Evolutionary conservation across 805 yeast species (phyloP).

Genomic region (Yarrowia osloensis): DNA sequence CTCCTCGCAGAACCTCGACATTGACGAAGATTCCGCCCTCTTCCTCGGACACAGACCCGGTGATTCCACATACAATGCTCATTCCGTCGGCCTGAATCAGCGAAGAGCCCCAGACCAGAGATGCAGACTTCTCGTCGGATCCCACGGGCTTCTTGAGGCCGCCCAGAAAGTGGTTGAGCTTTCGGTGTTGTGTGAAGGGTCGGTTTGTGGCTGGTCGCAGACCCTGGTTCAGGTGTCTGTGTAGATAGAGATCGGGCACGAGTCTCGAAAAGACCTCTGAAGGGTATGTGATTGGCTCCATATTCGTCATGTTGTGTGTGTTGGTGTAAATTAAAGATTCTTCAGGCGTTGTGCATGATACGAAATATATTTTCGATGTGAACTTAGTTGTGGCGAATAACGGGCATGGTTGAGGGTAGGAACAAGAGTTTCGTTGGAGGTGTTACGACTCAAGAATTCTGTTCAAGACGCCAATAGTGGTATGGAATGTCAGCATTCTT

Average conservation of each 20-base stretch:
- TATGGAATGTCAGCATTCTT: too few relatives aligned
- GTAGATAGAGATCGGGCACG: slow-evolving; percentile 81
- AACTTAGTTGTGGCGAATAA: slow-evolving; percentile 33
- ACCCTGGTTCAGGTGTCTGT: slow-evolving; percentile 74
- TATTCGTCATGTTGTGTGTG: neutral
- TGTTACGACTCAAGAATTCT: neutral
- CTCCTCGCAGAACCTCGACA: slow-evolving; percentile 37
- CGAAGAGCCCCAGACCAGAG: slow-evolving; percentile 61
- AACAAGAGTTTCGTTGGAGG: neutral
- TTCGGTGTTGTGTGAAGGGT: slow-evolving; percentile 69
- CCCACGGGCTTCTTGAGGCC: slow-evolving; percentile 35
- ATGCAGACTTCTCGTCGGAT: slow-evolving; percentile 31
- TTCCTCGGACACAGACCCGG: slow-evolving; percentile 34
- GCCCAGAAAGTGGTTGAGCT: slow-evolving; percentile 46
- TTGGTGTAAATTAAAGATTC: neutral
- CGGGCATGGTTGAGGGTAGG: neutral
- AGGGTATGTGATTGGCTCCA: slow-evolving; percentile 62
- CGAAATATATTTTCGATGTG: slow-evolving; percentile 9
- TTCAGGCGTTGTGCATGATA: slow-evolving; percentile 29
- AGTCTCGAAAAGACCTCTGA: slow-evolving; percentile 81
- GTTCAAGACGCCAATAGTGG: too few relatives aligned
- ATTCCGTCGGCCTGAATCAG: slow-evolving; percentile 72
- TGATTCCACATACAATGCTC: slow-evolving; percentile 57
- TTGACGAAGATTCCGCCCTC: slow-evolving; percentile 35
- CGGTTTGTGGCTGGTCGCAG: slow-evolving; percentile 72